Percentiles rank a stretch among this genome's conserved stretches.
Evolutionary conservation across 345 rosid genomes (phyloP).

Genomic region (Citrus mangshanensis): DNA sequence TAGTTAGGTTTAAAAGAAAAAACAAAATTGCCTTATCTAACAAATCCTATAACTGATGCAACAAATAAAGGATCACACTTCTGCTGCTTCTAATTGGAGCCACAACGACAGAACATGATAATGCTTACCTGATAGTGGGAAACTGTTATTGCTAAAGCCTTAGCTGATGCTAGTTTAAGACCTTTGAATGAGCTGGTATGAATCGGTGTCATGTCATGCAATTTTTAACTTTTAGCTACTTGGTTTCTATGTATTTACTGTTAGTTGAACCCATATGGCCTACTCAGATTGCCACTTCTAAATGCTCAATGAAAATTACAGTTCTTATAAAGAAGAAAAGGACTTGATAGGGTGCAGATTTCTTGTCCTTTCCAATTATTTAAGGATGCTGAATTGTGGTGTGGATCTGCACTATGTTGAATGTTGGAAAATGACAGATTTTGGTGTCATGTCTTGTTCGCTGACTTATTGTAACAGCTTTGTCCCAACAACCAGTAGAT

Average conservation of each 20-base stretch:
- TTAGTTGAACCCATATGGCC: not conserved
- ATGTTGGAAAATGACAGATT: conserved; percentile 47
- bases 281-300: conserved; percentile 1
- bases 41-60: not conserved
- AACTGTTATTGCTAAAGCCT: not conserved
- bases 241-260: not conserved
- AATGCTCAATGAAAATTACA: not conserved
- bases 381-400: conserved; percentile 30
- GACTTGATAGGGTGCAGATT: conserved; percentile 7
- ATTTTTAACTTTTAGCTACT: not conserved
- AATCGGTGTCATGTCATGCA: not conserved
- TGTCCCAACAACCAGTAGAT: too few relatives aligned
- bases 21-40: not conserved
- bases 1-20: not conserved
- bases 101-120: not conserved
- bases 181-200: not conserved
- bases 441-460: conserved; percentile 32
- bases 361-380: conserved; percentile 8
- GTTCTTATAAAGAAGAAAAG: not conserved
- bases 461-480: conserved; percentile 13
- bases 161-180: not conserved
- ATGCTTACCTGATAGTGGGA: not conserved
- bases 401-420: conserved; percentile 40
- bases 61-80: not conserved
- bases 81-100: not conserved